phyloP scores from a whole-genome alignment of 495 filamentous ascomycete genomes.

The Penicilliopsis zonata region DNA sequence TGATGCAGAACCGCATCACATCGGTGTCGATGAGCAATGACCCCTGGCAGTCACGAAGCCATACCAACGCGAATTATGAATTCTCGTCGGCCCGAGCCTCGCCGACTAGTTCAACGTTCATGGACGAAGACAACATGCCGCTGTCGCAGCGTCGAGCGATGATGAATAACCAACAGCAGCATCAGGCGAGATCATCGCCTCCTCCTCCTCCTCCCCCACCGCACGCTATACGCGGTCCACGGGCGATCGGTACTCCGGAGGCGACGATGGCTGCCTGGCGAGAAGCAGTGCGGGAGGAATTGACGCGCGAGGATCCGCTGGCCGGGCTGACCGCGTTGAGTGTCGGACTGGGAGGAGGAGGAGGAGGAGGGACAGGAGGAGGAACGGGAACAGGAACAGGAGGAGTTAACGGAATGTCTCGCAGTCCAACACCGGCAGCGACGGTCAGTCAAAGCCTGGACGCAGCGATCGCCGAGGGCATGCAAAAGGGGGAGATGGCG shows the following conservation, averaged over 20 bases:
- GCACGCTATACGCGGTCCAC: conserved; percentile 4
- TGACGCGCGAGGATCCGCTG: conserved; percentile 31
- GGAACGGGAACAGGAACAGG: too few species aligned
- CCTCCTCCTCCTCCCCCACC: not conserved
- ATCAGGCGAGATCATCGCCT: not conserved
- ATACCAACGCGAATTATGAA: conserved; percentile 16
- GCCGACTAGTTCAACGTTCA: conserved; percentile 8
- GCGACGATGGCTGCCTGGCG: conserved; percentile 66
- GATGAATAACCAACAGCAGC: conserved; percentile 26
- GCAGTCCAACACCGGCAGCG: conserved; percentile 6
- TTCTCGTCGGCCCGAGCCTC: conserved; percentile 3
- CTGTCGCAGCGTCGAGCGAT: conserved; percentile 53
- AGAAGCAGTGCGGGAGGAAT: conserved; percentile 54
- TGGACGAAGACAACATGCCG: conserved; percentile 57
- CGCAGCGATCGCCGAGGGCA: conserved; percentile 54
- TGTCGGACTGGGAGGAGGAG: too few species aligned
- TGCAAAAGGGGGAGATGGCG: conserved; percentile 64
- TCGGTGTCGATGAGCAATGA: conserved; percentile 27
- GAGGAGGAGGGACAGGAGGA: too few species aligned
- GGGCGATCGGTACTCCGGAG: conserved; percentile 38
- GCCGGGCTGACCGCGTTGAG: conserved; percentile 3
- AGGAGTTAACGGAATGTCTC: conserved; percentile 20
- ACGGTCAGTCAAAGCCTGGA: conserved; percentile 25
- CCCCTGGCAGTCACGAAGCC: conserved; percentile 19
- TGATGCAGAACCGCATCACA: conserved; percentile 24